A percentile compares a stretch with the other conserved stretches of the same genome.
Evolutionary conservation across 2,329 filamentous ascomycete genomes (phyloP).

Genomic region (Colletotrichum spinosum): DNA sequence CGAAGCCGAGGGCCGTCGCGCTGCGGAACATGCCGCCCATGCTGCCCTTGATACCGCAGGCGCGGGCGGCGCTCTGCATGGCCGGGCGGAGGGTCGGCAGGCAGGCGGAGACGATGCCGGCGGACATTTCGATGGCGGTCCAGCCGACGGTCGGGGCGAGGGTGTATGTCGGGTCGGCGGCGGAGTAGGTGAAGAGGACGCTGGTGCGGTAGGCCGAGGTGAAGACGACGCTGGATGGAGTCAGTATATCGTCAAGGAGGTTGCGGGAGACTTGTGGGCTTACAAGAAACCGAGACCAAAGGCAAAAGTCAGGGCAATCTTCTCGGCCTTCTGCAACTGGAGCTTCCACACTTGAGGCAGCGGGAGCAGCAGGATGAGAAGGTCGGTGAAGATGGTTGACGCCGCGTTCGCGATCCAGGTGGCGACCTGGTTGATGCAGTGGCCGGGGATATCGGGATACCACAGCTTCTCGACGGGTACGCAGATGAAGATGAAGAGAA

Average conservation of each 20-base stretch:
- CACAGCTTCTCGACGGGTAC: conserved; percentile 61
- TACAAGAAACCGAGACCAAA: conserved; percentile 60
- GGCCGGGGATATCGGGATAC: conserved; percentile 56
- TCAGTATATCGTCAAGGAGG: neutral
- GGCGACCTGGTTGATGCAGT: conserved; percentile 61
- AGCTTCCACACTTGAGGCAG: conserved; percentile 59
- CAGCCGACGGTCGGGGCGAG: conserved; percentile 59
- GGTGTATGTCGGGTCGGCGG: conserved; percentile 57
- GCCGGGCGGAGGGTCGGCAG: conserved; percentile 64
- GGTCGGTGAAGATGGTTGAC: conserved; percentile 59
- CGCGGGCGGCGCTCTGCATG: conserved; percentile 50
- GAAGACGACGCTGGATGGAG: conserved; percentile 53
- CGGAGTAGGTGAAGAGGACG: conserved; percentile 57
- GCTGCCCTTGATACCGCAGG: conserved; percentile 53
- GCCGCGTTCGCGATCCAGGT: conserved; percentile 63
- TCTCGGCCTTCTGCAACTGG: conserved; percentile 53
- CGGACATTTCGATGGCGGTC: conserved; percentile 61
- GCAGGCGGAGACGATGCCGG: conserved; percentile 64
- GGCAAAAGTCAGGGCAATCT: conserved; percentile 56
- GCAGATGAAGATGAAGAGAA: conserved; percentile 65
- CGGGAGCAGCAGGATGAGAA: conserved; percentile 58
- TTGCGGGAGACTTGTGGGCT: conserved; percentile 33
- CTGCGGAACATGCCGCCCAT: conserved; percentile 46
- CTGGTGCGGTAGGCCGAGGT: conserved; percentile 60
- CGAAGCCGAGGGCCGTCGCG: conserved; percentile 39